Percentiles rank a stretch among this genome's conserved stretches.
Conservation (phyloP, 192 early-diverging fungal species). For the Coemansia sp. region DNA sequence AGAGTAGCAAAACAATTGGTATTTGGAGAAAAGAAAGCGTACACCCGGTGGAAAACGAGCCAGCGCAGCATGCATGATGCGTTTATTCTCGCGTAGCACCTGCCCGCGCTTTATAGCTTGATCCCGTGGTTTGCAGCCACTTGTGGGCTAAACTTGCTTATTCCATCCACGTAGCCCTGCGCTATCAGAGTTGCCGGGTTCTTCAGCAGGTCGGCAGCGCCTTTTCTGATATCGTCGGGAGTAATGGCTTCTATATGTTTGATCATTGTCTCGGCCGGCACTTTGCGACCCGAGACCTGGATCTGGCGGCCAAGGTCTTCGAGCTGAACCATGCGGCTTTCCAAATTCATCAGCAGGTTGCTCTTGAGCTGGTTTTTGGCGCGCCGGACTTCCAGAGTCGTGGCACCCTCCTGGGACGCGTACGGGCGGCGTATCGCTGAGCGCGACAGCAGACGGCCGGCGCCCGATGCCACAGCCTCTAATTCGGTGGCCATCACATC, state of each 20-base stretch:
- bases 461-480: conserved; percentile 59
- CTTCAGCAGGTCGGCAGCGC: conserved; percentile 64
- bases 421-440: conserved; percentile 31
- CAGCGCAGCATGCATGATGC: no score
- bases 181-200: conserved; percentile 65
- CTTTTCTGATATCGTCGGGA: conserved; percentile 70
- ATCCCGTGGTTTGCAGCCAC: conserved; percentile 36
- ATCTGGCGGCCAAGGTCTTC: conserved; percentile 94
- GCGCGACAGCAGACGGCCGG: conserved; percentile 14
- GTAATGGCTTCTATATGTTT: conserved; percentile 75
- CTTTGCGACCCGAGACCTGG: conserved; percentile 66
- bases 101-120: conserved; percentile 5
- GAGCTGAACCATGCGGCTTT: conserved; percentile 87
- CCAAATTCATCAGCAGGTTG: conserved; percentile 90
- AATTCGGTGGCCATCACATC: conserved; percentile 85
- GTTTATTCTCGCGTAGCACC: not conserved
- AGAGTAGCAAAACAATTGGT: not conserved
- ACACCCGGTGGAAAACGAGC: no score
- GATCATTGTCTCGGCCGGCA: conserved; percentile 75
- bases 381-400: conserved; percentile 65
- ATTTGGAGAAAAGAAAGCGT: not conserved
- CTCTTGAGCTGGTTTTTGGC: conserved; percentile 97
- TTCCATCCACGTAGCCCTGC: conserved; percentile 57
- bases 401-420: conserved; percentile 38
- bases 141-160: conserved; percentile 33